Evolutionary conservation across 2,329 filamentous ascomycete genomes (phyloP), one percentile per base, ranked within the genome.

Genomic region (Fusarium sp.): DNA sequence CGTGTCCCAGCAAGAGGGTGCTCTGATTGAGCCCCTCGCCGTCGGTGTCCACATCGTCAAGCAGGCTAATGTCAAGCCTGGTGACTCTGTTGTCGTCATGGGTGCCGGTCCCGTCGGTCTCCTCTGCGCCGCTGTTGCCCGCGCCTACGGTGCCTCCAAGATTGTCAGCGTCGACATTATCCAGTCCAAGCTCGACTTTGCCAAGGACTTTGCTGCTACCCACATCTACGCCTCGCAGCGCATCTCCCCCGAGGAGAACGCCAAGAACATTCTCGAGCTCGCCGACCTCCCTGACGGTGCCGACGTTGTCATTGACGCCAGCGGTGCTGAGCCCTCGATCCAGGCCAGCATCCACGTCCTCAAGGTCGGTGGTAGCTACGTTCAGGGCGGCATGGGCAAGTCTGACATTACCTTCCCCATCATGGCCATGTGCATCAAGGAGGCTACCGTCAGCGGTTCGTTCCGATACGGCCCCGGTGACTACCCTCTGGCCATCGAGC

Each of bases 391-490:
- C 64, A 97, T 98, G 94, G 96, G 96, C 79, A 93, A 92, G 80
- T 83, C 91, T 42, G 94, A 98, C 79, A 95, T 98, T 81, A 93
- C 84, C 10, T 98, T 98, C 86, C 96, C 96, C 60, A 97, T 98
- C 81, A 93, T 96, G 89, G 92, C 93, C 6, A 87, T 97, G 80
- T 97, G 95, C 82, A 88, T 92, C 59, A 98, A 98, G 85, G 96
- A 98, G 86, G 87, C 98, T 60, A 97, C 92, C 12, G 88, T 93
- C 55, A 93, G 92, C 80, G 96, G 96, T 24, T 95, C 92, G 71
- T 98, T 98, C 88, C 90, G 96, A 42, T 98, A 98, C 83, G 92
- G 92, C 5, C 89, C 91, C 63, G 95, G 95, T 22, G 96, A 98
- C 83, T 98, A 98, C 83, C 89, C 92, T 80, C 89, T 95, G 8